Evolutionary conservation across 345 rosid genomes (phyloP).

Genomic region (Linum usitatissimum): DNA sequence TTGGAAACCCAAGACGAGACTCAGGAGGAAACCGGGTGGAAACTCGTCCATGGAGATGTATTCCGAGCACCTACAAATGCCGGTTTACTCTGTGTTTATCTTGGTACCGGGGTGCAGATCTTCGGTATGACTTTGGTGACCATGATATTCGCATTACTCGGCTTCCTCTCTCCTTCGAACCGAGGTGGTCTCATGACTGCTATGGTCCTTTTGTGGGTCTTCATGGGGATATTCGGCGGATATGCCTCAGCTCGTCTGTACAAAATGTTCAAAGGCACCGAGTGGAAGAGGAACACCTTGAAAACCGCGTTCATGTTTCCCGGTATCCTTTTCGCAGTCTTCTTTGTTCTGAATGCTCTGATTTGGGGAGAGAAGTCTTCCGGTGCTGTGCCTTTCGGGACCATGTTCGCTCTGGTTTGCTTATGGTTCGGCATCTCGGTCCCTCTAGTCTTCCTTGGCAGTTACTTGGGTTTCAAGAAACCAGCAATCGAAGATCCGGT

Average conservation of each 20-base stretch:
- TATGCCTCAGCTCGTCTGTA: conserved; percentile 77
- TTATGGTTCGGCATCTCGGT: conserved; percentile 97
- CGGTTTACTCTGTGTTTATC: conserved; percentile 79
- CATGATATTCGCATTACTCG: conserved; percentile 89
- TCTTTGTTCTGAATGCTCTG: conserved; percentile 79
- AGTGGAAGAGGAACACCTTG: conserved; percentile 88
- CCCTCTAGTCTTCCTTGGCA: conserved; percentile 87
- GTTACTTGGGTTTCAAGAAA: conserved; percentile 88
- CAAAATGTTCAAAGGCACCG: conserved; percentile 91
- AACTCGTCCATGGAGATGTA: conserved; percentile 93
- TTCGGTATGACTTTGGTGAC: conserved; percentile 90
- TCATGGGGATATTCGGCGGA: conserved; percentile 93
- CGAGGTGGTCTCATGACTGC: conserved; percentile 99
- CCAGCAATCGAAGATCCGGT: conserved; percentile 86
- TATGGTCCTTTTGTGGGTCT: conserved; percentile 97
- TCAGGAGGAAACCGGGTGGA: conserved; percentile 98
- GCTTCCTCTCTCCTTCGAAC: conserved; percentile 92
- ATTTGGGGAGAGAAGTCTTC: conserved; percentile 96
- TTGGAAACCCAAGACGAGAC: conserved; percentile 97
- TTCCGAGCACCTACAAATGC: conserved; percentile 80
- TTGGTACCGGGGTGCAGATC: conserved; percentile 92
- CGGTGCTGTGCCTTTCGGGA: conserved; percentile 94
- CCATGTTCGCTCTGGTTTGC: conserved; percentile 93
- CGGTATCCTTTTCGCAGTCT: conserved; percentile 61
- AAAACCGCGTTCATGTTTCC: conserved; percentile 97